Evolutionary conservation across 257 asterid species (phyloP), one percentile per base, ranked within the genome.

Genomic region (Hygrophila difformis): DNA sequence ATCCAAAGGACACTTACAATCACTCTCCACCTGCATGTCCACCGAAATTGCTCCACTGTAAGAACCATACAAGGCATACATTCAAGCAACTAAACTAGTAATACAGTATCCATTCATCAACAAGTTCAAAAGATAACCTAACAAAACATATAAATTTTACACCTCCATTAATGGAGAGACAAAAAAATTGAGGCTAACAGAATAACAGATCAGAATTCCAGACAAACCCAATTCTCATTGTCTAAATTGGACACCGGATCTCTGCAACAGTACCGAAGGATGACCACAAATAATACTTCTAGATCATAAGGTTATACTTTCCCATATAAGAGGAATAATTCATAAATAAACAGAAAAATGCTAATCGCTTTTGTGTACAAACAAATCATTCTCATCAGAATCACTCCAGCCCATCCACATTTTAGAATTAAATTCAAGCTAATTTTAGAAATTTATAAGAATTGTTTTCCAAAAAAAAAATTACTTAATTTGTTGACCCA

Each of bases 331-430:
- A 33, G 42, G 42, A 49, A 49, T 46, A 41, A 44, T 54, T 15
- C 0, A 26, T n/a, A 24, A 7, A 22, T 18, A 52, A 41, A 51
- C 8, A 3, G 8, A 26, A 26, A 5, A 3, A 34, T 13, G 12
- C 43, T 12, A 15, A 5, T 14, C 31, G 23, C 14, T 44, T 14
- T 44, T 8, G 37, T 7, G 18, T 42, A 49, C 54, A 52, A 47
- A 33, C 38, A 51, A 18, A 51, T 18, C 48, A 39, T 45, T 61
- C 28, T 48, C 26, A 53, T 16, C 50, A 57, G 42, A 40, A 22
- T n/a, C n/a, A n/a, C n/a, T 45, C 58, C 50, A 65, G 76, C 61
- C 28, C 54, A 26, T 57, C 43, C 31, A 28, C 57, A 34, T 53
- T n/a, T n/a, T n/a, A n/a, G 17, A 63, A 35, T 26, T 26, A 26